Evolutionary conservation across 2,329 filamentous ascomycete genomes (phyloP).

Genomic region (Aspergillus oerlinghausenensis): DNA sequence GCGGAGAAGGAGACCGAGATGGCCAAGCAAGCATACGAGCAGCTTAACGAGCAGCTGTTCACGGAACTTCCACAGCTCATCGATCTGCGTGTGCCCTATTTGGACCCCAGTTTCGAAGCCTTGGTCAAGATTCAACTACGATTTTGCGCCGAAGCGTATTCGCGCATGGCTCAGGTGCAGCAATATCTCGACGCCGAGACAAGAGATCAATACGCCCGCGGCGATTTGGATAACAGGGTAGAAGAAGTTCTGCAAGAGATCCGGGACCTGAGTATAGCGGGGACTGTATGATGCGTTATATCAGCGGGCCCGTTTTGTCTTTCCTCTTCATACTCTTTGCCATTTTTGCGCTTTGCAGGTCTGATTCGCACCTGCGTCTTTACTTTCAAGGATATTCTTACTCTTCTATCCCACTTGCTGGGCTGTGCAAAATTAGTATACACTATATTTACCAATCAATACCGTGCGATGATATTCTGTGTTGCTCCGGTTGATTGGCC

Average conservation of each 20-base stretch:
- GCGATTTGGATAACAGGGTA: slow-evolving; percentile 83
- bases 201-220: slow-evolving; percentile 90
- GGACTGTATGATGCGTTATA: slow-evolving; percentile 50
- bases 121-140: slow-evolving; percentile 97
- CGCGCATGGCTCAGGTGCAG: slow-evolving; percentile 96
- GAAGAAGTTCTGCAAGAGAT: slow-evolving; percentile 98
- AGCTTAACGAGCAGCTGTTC: slow-evolving; percentile 93
- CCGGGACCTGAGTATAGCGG: slow-evolving; percentile 86
- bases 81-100: slow-evolving; percentile 91
- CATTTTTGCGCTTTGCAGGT: background rate
- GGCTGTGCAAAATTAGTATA: background rate
- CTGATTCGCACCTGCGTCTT: slow-evolving; percentile 1
- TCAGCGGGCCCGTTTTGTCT: slow-evolving; percentile 7
- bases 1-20: slow-evolving; percentile 96
- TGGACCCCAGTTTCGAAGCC: slow-evolving; percentile 95
- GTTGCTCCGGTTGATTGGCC: background rate
- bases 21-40: slow-evolving; percentile 88
- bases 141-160: slow-evolving; percentile 97
- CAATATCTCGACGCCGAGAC: slow-evolving; percentile 96
- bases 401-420: background rate
- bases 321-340: slow-evolving; percentile 5
- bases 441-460: background rate
- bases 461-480: background rate
- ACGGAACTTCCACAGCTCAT: slow-evolving; percentile 92
- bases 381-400: background rate